A percentile compares a stretch with the other conserved stretches of the same genome.
Conservation (phyloP, 768 basidiomycete species). For the Dictyophora rubrovolvata region DNA sequence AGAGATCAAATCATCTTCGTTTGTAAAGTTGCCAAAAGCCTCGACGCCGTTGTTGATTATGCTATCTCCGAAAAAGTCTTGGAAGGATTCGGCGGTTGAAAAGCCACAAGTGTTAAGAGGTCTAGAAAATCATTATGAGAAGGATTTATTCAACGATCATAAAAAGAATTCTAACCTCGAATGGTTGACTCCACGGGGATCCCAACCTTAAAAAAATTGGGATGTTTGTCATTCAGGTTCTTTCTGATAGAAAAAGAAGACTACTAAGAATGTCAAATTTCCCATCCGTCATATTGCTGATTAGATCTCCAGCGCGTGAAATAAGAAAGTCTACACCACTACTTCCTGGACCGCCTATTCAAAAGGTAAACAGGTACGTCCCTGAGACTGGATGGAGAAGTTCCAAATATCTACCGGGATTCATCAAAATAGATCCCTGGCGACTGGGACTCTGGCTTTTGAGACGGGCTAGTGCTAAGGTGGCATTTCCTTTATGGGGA, state of each 20-base stretch:
- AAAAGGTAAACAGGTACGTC: neutral
- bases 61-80: neutral
- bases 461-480: neutral
- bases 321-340: neutral
- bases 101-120: constrained; percentile 3
- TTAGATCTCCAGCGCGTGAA: neutral
- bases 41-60: neutral
- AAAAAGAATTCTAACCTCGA: neutral
- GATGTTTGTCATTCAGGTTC: neutral
- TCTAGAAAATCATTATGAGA: neutral
- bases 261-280: neutral
- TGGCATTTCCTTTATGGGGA: neutral
- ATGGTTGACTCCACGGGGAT: constrained; percentile 1
- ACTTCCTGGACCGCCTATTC: neutral
- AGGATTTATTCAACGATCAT: neutral
- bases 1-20: neutral
- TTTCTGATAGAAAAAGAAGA: neutral
- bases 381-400: neutral
- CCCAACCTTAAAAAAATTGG: neutral
- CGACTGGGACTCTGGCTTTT: neutral
- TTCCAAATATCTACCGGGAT: neutral
- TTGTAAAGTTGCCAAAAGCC: constrained; percentile 4
- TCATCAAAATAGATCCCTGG: neutral
- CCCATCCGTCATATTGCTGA: neutral
- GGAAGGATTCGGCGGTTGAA: neutral